Percentiles rank a stretch among this genome's conserved stretches.
phyloP scores from a whole-genome alignment of 2,329 filamentous ascomycete genomes.

The Venturia aucupariae region DNA sequence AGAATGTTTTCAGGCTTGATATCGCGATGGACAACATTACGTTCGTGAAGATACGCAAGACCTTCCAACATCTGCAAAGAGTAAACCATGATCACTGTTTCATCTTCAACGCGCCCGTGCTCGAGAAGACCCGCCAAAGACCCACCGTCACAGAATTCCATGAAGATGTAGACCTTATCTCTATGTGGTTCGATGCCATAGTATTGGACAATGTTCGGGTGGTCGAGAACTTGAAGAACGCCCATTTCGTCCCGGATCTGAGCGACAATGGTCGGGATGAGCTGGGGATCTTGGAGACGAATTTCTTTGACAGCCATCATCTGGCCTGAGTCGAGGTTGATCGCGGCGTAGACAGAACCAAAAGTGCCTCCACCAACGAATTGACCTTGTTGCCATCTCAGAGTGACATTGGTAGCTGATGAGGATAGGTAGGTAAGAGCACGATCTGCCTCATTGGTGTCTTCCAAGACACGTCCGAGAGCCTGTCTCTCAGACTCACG shows the following conservation, averaged over 20 bases:
- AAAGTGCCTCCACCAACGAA: constrained; percentile 96
- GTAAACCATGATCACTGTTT: constrained; percentile 96
- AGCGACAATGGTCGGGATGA: constrained; percentile 86
- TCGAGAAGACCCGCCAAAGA: constrained; percentile 84
- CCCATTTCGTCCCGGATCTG: constrained; percentile 97
- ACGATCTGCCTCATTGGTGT: constrained; percentile 89
- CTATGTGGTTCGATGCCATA: constrained; percentile 96
- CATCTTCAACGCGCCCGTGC: constrained; percentile 94
- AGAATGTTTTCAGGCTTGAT: constrained; percentile 98
- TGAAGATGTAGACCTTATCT: constrained; percentile 99
- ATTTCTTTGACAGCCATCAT: constrained; percentile 99
- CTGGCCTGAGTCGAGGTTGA: constrained; percentile 92
- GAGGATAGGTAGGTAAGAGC: constrained; percentile 90
- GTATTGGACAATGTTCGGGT: constrained; percentile 96
- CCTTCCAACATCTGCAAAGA: constrained; percentile 89
- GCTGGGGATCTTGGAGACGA: constrained; percentile 86
- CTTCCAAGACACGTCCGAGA: constrained; percentile 83
- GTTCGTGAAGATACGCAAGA: constrained; percentile 84
- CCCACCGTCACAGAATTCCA: constrained; percentile 97
- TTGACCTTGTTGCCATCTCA: constrained; percentile 98
- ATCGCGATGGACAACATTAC: constrained; percentile 87
- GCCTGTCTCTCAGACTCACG: constrained; percentile 79
- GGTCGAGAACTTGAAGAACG: constrained; percentile 87
- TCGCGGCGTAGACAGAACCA: constrained; percentile 92
- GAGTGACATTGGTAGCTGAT: constrained; percentile 85